Evolutionary conservation across 768 basidiomycete genomes (phyloP), one percentile per base, ranked within the genome.

Genomic region (Rubroboletus satanas): DNA sequence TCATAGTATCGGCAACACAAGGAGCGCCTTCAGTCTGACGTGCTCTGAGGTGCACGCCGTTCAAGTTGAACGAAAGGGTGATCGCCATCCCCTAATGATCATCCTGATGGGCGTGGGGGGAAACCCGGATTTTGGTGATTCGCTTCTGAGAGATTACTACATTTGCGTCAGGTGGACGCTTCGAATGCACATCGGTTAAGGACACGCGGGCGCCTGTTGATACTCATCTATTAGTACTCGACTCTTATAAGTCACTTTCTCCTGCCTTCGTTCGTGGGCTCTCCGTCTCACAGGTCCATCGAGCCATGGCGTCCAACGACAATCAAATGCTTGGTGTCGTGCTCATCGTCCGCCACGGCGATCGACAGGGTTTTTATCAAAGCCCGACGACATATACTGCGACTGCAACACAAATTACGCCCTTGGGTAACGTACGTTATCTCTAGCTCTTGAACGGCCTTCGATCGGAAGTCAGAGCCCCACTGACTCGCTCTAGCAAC

Each of bases 301-400:
- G 2, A 41, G 45, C 14, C 49, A 66, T 66, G 65, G 21, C 56
- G 12, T 57, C 66, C 4, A 41, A 23, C 37, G 49, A 63, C 48
- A 61, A 69, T 53, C 66, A 72, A 52, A 60, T 84, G 28, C 68
- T 85, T 7, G 83, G 84, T 41, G 81, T 79, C 23, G 77, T 85
- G n/a, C 64, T 85, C 38, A 66, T 85, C 48, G 65, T 77, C 33
- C 77, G 84, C 51, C 84, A 85, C 59, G 83, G 83, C 12, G 84
- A 85, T 63, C 80, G 83, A 37, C 70, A 72, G 68, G 84, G 83
- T 0, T 87, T 87, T 62, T 88, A 85, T 66, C 86, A 87, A 66
- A 69, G 75, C 62, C 83, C 84, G 8, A 72, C 67, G 3, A 79
- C 80, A 1, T 87, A 87, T 64, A 75, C 77, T 17, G 75, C 83